Evolutionary conservation across 306 rosid genomes (phyloP).

Genomic region (Castanea mollissima): DNA sequence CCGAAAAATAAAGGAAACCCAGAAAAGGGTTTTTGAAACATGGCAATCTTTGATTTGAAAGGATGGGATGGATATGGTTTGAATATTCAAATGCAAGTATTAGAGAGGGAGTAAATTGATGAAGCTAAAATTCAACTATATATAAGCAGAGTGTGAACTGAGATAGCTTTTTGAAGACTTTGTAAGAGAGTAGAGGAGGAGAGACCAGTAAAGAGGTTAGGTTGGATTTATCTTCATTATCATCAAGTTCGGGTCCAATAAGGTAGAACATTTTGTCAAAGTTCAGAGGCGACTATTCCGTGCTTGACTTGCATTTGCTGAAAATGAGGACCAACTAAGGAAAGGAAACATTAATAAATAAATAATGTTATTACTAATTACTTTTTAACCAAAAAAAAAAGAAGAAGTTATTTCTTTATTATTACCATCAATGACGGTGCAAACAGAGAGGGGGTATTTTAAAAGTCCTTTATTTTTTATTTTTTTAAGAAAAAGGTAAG

Average conservation of each 20-base stretch:
- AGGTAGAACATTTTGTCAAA: constrained; percentile 36
- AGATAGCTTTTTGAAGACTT: not conserved
- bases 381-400: too few species aligned
- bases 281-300: constrained; percentile 22
- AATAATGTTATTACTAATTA: too few species aligned
- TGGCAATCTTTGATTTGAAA: not conserved
- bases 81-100: not conserved
- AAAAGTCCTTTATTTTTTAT: too few species aligned
- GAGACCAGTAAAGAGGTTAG: not conserved
- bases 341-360: too few species aligned
- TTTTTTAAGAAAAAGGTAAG: too few species aligned
- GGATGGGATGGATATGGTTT: not conserved
- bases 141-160: constrained; percentile 23
- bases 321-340: not conserved
- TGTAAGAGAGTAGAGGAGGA: not conserved
- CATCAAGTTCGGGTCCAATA: constrained; percentile 22
- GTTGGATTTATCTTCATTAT: too few species aligned
- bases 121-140: not conserved
- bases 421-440: too few species aligned
- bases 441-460: too few species aligned
- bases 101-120: not conserved
- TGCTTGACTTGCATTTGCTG: constrained; percentile 18
- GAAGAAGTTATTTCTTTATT: too few species aligned
- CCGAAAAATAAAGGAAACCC: not conserved
- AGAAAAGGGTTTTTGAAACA: constrained; percentile 12